These are phyloP conservation scores for Trametes coccinea DNA, from an alignment of 768 basidiomycete species.

Conservation along the genomic window DNA sequence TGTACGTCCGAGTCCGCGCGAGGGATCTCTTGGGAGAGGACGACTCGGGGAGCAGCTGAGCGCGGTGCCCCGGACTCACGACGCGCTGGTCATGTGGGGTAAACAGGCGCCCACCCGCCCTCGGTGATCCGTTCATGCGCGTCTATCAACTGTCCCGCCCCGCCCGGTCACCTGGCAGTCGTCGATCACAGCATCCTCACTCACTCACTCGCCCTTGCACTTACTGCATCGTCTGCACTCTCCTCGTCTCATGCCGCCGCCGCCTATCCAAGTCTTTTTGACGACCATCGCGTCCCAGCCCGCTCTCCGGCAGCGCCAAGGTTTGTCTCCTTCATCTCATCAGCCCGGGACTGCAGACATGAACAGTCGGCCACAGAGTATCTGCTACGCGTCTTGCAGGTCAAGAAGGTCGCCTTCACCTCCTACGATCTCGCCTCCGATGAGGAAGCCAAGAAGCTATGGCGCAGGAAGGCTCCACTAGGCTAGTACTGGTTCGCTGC, in stretches of 20 bases:
- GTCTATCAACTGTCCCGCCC: background rate
- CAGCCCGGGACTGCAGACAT: too few relatives aligned
- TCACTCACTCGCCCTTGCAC: background rate
- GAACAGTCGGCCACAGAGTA: slow-evolving; percentile 53
- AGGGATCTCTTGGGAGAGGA: background rate
- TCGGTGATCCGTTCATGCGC: slow-evolving; percentile 15
- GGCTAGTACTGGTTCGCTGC: slow-evolving; percentile 40
- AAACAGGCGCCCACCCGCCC: slow-evolving; percentile 5
- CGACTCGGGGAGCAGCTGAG: background rate
- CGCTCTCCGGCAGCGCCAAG: slow-evolving; percentile 76
- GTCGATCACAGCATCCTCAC: background rate
- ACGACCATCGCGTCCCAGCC: slow-evolving; percentile 89
- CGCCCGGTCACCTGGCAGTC: slow-evolving; percentile 1
- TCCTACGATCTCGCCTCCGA: slow-evolving; percentile 87
- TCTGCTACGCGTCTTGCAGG: slow-evolving; percentile 76
- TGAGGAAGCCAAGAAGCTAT: slow-evolving; percentile 73
- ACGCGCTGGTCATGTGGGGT: slow-evolving; percentile 22
- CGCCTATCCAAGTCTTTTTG: slow-evolving; percentile 79
- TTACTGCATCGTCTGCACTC: background rate
- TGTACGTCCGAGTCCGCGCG: background rate
- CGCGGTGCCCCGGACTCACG: slow-evolving; percentile 11
- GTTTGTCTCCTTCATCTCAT: slow-evolving; percentile 35
- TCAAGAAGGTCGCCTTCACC: slow-evolving; percentile 80
- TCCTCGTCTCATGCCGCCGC: slow-evolving; percentile 59
- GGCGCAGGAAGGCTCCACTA: slow-evolving; percentile 78